Evolutionary conservation across 352 stramenopile genomes (phyloP), one percentile per base, ranked within the genome.

Genomic region (Globisporangium irregulare): DNA sequence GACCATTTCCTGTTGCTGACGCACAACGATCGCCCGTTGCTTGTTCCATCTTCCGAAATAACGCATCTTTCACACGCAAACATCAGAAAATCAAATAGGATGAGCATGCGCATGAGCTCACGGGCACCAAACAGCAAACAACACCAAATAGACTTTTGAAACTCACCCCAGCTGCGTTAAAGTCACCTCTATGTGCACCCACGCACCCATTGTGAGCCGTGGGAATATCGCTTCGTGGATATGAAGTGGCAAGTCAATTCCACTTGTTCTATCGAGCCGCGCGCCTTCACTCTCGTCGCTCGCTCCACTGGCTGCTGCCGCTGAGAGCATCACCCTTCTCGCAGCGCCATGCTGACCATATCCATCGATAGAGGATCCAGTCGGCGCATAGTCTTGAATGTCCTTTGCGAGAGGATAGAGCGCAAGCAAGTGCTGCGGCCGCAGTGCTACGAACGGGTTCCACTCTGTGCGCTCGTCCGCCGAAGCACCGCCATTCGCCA

Each of bases 41-140:
- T 64, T 4, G 64, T 77, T 6, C 81, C 81, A 51, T 77, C 71
- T 69, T 87, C 79, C 0, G 81, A 90, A 5, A 87, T 20, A 4
- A 87, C 55, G 64, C 81, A 90, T 0, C 77, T 84, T 50, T 20
- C 50, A 32, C 22, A 56, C 2, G 20, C 14, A 48, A 20, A 48
- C 12, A 20, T 97, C 10, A 41, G 36, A 32, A 32, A 32, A 32
- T 32, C 27, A 32, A 32, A 32, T 7, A 32, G 27, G 27, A 32
- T 32, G 27, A 32, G 3, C 27, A 32, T 48, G 10, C 51, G 10
- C n/a, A 56, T 32, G 22, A 56, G 9, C 22, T 27, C n/a, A 7
- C 25, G 8, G 14, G 9, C 5, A 32, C 4, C 9, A 15, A 56
- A 56, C 4, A 14, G 14, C 50, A 32, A 29, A 32, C 50, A 25